These are phyloP conservation scores for Fusarium concolor DNA, from an alignment of 2,329 filamentous ascomycete species.

Conservation along the genomic window DNA sequence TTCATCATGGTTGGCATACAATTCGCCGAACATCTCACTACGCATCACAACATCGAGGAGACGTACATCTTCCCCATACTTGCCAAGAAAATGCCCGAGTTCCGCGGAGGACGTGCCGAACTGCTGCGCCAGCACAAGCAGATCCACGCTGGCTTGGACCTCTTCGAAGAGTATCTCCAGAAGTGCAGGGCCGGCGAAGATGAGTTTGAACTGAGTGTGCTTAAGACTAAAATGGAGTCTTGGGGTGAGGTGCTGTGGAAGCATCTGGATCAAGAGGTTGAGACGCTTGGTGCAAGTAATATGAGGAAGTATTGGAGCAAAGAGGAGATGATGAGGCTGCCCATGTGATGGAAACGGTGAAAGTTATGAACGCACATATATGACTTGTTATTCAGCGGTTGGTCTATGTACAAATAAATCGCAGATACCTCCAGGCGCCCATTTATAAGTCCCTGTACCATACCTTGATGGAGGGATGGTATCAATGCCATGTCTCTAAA, in stretches of 20 bases:
- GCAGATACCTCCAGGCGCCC: slow-evolving; percentile 22
- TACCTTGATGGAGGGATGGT: slow-evolving; percentile 13
- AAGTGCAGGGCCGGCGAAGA: slow-evolving; percentile 71
- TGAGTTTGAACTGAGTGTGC: slow-evolving; percentile 65
- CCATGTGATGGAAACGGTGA: slow-evolving; percentile 64
- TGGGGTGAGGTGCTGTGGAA: slow-evolving; percentile 84
- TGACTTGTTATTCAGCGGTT: slow-evolving; percentile 9
- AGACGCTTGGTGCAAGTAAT: slow-evolving; percentile 79
- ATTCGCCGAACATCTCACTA: slow-evolving; percentile 76
- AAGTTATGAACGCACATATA: neutral
- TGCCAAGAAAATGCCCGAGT: slow-evolving; percentile 82
- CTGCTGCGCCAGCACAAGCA: slow-evolving; percentile 79
- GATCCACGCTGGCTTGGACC: slow-evolving; percentile 82
- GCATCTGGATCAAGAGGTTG: slow-evolving; percentile 88
- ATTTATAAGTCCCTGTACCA: slow-evolving; percentile 2
- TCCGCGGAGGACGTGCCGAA: slow-evolving; percentile 66
- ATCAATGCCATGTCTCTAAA: slow-evolving; percentile 22
- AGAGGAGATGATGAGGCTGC: slow-evolving; percentile 78
- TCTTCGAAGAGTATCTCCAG: slow-evolving; percentile 72
- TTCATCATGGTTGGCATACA: slow-evolving; percentile 76
- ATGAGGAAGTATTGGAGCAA: slow-evolving; percentile 86
- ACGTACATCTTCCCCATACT: slow-evolving; percentile 82
- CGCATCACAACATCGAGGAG: slow-evolving; percentile 89
- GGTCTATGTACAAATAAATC: slow-evolving; percentile 8
- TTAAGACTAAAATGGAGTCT: slow-evolving; percentile 78